Evolutionary conservation across 2,329 filamentous ascomycete species (phyloP).

Genomic region (Claviceps paspali): DNA sequence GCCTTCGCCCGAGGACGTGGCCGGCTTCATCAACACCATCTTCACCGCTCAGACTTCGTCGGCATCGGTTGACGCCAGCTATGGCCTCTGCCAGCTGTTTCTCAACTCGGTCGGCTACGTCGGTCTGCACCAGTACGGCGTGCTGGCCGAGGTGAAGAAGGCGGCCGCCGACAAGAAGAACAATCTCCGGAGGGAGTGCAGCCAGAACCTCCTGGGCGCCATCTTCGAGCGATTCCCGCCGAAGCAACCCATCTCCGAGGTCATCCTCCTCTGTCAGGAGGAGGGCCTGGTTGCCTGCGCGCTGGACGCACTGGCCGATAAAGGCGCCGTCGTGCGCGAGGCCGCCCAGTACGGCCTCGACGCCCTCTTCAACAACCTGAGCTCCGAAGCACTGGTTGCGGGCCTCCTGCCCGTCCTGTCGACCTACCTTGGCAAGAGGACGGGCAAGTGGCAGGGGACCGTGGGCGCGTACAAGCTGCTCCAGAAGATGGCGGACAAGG

Average conservation of each 20-base stretch:
- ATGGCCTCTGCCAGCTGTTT: constrained; percentile 44
- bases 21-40: constrained; percentile 47
- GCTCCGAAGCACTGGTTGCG: constrained; percentile 66
- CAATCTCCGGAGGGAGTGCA: constrained; percentile 67
- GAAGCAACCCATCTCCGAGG: constrained; percentile 63
- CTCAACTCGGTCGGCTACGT: constrained; percentile 37
- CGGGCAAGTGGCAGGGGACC: constrained; percentile 94
- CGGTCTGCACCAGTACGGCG: constrained; percentile 37
- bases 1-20: constrained; percentile 51
- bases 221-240: constrained; percentile 80
- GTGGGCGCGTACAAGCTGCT: constrained; percentile 74
- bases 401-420: constrained; percentile 65
- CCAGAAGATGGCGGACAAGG: constrained; percentile 89
- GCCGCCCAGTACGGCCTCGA: constrained; percentile 90
- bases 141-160: constrained; percentile 46
- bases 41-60: constrained; percentile 56
- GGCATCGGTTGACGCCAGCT: constrained; percentile 49
- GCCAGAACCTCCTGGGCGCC: constrained; percentile 88
- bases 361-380: constrained; percentile 67
- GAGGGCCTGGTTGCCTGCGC: constrained; percentile 56
- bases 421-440: constrained; percentile 64
- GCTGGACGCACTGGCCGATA: constrained; percentile 78
- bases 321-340: constrained; percentile 75
- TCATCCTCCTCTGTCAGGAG: constrained; percentile 69
- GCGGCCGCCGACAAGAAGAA: constrained; percentile 90